Evolutionary conservation across 73 alveolate genomes (phyloP).

Genomic region (Uronychia setigera): DNA sequence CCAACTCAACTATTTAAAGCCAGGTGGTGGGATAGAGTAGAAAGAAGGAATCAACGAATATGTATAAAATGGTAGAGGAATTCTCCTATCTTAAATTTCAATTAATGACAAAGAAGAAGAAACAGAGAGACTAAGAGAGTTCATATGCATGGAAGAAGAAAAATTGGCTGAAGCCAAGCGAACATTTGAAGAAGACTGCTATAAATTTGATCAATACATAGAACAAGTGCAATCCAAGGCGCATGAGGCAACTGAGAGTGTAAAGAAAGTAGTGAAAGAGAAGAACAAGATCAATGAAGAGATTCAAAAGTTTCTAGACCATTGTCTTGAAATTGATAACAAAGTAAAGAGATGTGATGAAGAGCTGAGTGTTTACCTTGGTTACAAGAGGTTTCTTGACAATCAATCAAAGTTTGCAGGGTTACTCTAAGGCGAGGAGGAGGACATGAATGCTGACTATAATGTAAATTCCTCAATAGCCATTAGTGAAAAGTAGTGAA

Average conservation of each 20-base stretch:
- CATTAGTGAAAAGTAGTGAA: slow-evolving; percentile 1
- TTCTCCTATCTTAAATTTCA: slow-evolving; percentile 7
- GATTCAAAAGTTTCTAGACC: slow-evolving; percentile 1
- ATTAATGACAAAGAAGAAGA: slow-evolving; percentile 30
- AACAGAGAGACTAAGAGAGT: slow-evolving; percentile 13
- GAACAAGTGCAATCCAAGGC: slow-evolving; percentile 18
- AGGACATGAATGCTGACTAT: neutral
- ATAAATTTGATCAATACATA: slow-evolving; percentile 8
- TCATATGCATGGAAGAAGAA: slow-evolving; percentile 15
- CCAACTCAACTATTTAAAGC: neutral
- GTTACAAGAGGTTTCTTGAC: slow-evolving; percentile 15
- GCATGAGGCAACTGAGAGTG: neutral
- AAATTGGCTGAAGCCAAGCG: slow-evolving; percentile 16
- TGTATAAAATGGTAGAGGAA: neutral
- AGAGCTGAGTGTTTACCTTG: slow-evolving; percentile 11
- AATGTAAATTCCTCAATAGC: neutral
- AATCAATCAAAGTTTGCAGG: slow-evolving; percentile 15
- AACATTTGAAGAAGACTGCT: slow-evolving; percentile 18
- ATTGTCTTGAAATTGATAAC: slow-evolving; percentile 2
- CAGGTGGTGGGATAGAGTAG: neutral
- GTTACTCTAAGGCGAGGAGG: neutral
- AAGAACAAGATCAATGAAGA: slow-evolving; percentile 19
- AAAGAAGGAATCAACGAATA: slow-evolving; percentile 8
- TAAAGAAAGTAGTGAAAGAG: slow-evolving; percentile 8
- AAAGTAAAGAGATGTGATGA: slow-evolving; percentile 10